Percentiles rank a stretch among this genome's conserved stretches.
phyloP scores from a whole-genome alignment of 306 rosid genomes.

The Gillenia trifoliata region DNA sequence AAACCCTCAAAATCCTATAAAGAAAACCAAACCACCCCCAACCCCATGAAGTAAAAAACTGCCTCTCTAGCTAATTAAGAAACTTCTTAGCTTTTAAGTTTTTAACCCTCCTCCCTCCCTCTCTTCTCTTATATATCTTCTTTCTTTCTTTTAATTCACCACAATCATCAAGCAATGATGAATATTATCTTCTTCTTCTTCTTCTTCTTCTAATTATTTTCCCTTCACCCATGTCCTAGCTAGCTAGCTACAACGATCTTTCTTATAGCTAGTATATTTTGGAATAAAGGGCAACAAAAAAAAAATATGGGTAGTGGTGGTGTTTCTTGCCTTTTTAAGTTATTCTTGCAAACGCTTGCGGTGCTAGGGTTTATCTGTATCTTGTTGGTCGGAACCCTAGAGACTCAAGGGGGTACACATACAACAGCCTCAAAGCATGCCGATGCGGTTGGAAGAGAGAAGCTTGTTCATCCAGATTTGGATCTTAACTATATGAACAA shows the following conservation, averaged over 20 bases:
- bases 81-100: conserved; percentile 4
- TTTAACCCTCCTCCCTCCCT: neutral
- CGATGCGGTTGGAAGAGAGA: conserved; percentile 22
- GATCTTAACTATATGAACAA: conserved; percentile 74
- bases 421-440: conserved; percentile 22
- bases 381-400: conserved; percentile 40
- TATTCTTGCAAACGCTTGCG: conserved; percentile 34
- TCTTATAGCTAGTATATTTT: conserved; percentile 10
- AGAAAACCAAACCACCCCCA: conserved; percentile 58
- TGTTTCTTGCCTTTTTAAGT: conserved; percentile 31
- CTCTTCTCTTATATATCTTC: conserved; percentile 10
- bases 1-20: conserved; percentile 77
- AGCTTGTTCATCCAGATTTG: conserved; percentile 42
- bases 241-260: conserved; percentile 6
- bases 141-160: conserved; percentile 11
- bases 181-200: neutral
- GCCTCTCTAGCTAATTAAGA: neutral
- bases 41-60: conserved; percentile 32
- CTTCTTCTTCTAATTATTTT: conserved; percentile 13
- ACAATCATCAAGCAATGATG: conserved; percentile 31
- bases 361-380: conserved; percentile 51
- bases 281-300: conserved; percentile 16
- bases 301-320: conserved; percentile 29
- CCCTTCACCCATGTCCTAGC: conserved; percentile 20
- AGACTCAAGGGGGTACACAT: conserved; percentile 21